Conservation (phyloP, 768 basidiomycete species). For the Cytidiella melzeri region DNA sequence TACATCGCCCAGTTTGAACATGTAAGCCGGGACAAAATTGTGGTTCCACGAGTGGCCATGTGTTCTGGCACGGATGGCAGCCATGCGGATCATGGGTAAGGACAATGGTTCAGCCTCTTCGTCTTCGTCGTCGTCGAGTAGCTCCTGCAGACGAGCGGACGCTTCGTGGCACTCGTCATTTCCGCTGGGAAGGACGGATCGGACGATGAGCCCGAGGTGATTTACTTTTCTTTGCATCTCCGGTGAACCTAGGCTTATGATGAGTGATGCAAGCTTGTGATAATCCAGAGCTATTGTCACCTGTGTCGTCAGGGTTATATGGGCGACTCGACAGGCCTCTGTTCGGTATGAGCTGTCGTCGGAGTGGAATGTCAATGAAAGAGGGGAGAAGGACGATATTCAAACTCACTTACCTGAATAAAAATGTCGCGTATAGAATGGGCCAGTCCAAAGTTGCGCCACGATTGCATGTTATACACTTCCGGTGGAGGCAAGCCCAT, state of each 20-base stretch:
- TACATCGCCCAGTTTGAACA: conserved; percentile 38
- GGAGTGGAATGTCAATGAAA: too few relatives aligned
- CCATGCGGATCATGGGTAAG: conserved; percentile 33
- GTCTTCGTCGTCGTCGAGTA: conserved; percentile 27
- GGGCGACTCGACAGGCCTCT: conserved; percentile 25
- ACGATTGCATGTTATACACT: conserved; percentile 29
- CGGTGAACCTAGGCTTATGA: conserved; percentile 13
- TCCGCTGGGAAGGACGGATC: conserved; percentile 33
- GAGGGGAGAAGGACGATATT: too few relatives aligned
- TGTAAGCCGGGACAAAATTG: conserved; percentile 30
- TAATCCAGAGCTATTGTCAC: conserved; percentile 2
- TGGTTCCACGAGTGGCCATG: conserved; percentile 5
- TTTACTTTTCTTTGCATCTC: conserved; percentile 30
- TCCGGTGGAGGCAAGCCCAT: conserved; percentile 39
- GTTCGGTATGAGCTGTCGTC: conserved; percentile 37
- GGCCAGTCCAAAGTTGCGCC: conserved; percentile 38
- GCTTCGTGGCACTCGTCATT: conserved; percentile 17
- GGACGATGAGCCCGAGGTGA: conserved; percentile 35
- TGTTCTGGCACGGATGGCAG: conserved; percentile 31
- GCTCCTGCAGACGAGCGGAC: conserved; percentile 25
- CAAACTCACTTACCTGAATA: conserved; percentile 34
- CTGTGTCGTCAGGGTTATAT: conserved; percentile 19
- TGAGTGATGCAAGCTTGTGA: conserved; percentile 23
- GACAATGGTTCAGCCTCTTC: conserved; percentile 25
- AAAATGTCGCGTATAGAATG: conserved; percentile 33